These are phyloP conservation scores for Alnus glutinosa DNA, from an alignment of 306 rosid genomes.

Conservation along the genomic window DNA sequence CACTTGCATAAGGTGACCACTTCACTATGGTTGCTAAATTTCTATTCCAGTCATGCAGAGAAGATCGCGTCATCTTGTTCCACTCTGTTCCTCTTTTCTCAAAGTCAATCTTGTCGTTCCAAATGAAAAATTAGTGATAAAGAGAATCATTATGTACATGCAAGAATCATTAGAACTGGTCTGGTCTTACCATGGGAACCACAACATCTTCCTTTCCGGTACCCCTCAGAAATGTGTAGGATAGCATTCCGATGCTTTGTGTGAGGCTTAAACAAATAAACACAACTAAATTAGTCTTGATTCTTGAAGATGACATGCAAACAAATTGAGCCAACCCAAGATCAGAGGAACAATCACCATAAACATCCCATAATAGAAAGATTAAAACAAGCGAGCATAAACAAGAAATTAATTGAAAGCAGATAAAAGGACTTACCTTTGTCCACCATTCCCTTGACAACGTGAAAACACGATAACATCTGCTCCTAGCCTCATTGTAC, in stretches of 20 bases:
- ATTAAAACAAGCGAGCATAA: too few relatives aligned
- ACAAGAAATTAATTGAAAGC: not conserved
- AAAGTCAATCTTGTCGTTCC: slow-evolving; percentile 73
- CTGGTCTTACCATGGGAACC: slow-evolving; percentile 84
- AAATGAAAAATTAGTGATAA: slow-evolving; percentile 22
- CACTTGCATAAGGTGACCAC: slow-evolving; percentile 86
- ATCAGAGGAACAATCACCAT: too few relatives aligned
- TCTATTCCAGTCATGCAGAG: slow-evolving; percentile 65
- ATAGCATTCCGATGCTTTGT: slow-evolving; percentile 90
- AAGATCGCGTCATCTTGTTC: slow-evolving; percentile 63
- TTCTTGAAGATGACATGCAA: not conserved
- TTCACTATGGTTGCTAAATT: slow-evolving; percentile 69
- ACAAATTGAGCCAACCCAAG: not conserved
- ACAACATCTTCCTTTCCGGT: slow-evolving; percentile 93
- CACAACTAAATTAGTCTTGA: too few relatives aligned
- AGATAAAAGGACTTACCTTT: slow-evolving; percentile 41
- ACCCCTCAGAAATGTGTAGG: slow-evolving; percentile 90
- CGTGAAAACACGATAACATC: slow-evolving; percentile 96
- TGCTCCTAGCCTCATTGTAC: slow-evolving; percentile 99
- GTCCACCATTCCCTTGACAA: slow-evolving; percentile 57
- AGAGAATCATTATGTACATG: slow-evolving; percentile 23
- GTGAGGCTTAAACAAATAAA: slow-evolving; percentile 56
- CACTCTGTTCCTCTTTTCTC: slow-evolving; percentile 58
- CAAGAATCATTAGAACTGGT: too few relatives aligned
- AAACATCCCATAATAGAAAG: too few relatives aligned